Evolutionary conservation across 352 stramenopile species (phyloP).

Genomic region (Phytophthora pseudosyringae): DNA sequence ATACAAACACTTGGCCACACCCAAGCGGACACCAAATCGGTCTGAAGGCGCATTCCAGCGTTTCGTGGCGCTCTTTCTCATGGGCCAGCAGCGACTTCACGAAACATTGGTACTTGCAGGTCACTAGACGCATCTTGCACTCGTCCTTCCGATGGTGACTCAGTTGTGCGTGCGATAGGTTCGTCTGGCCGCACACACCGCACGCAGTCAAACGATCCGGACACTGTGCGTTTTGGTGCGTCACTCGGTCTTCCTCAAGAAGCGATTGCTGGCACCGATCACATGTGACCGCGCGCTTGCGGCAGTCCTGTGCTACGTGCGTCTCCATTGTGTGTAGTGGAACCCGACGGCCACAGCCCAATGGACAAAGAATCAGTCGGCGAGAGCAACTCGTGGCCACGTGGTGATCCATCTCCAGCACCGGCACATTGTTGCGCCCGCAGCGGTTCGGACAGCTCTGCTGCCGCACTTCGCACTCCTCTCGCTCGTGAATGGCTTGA

Average conservation of each 20-base stretch:
- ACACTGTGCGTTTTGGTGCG: slow-evolving; percentile 47
- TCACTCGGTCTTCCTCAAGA: slow-evolving; percentile 40
- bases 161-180: slow-evolving; percentile 43
- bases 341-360: slow-evolving; percentile 62
- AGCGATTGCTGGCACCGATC: slow-evolving; percentile 40
- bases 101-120: slow-evolving; percentile 58
- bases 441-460: slow-evolving; percentile 65
- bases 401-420: slow-evolving; percentile 54
- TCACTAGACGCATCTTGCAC: slow-evolving; percentile 69
- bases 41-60: slow-evolving; percentile 62
- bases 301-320: slow-evolving; percentile 50
- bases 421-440: slow-evolving; percentile 34
- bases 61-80: slow-evolving; percentile 64
- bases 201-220: slow-evolving; percentile 55
- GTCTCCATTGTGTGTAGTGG: slow-evolving; percentile 48
- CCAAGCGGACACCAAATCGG: slow-evolving; percentile 74
- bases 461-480: slow-evolving; percentile 61
- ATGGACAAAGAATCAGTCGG: slow-evolving; percentile 44
- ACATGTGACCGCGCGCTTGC: slow-evolving; percentile 50
- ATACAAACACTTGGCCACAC: slow-evolving; percentile 57
- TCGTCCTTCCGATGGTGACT: slow-evolving; percentile 47
- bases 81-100: slow-evolving; percentile 59
- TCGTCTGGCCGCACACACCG: slow-evolving; percentile 55
- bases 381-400: slow-evolving; percentile 37
- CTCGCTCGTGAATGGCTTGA: slow-evolving; percentile 53